A percentile compares a stretch with the other conserved stretches of the same genome.
phyloP scores from a whole-genome alignment of 257 asterid species.

The Apocynum venetum region DNA sequence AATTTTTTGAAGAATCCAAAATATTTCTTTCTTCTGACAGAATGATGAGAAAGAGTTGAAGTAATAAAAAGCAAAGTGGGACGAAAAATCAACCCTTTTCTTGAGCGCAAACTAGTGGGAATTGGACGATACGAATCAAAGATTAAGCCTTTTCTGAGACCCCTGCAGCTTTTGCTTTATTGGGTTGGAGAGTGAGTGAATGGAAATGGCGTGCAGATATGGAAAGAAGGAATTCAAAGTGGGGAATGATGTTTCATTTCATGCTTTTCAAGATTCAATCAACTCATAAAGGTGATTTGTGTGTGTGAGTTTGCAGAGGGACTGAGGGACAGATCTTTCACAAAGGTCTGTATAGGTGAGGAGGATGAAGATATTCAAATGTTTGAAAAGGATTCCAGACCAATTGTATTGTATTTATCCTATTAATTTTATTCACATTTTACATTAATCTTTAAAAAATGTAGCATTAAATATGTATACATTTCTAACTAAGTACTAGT shows the following conservation, averaged over 20 bases:
- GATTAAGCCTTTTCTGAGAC: neutral
- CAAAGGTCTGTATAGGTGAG: neutral
- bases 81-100: conserved; percentile 3
- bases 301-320: neutral
- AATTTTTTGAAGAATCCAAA: conserved; percentile 10
- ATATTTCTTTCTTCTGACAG: conserved; percentile 20
- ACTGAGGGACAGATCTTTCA: neutral
- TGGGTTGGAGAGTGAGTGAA: conserved; percentile 2
- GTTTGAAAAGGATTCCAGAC: neutral
- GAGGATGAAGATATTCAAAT: neutral
- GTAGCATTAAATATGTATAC: too few species aligned
- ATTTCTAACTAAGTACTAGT: too few species aligned
- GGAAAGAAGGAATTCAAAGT: conserved; percentile 3
- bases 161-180: conserved; percentile 14
- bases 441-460: too few species aligned
- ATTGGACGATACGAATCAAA: neutral
- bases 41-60: conserved; percentile 17
- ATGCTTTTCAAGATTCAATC: conserved; percentile 14
- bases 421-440: too few species aligned
- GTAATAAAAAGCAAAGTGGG: neutral
- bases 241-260: conserved; percentile 4
- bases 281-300: neutral
- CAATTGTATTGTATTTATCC: neutral
- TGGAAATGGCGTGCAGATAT: conserved; percentile 1
- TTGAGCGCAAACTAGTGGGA: conserved; percentile 15